phyloP scores from a whole-genome alignment of 495 filamentous ascomycete genomes.

The Penicillium crystallinum region DNA sequence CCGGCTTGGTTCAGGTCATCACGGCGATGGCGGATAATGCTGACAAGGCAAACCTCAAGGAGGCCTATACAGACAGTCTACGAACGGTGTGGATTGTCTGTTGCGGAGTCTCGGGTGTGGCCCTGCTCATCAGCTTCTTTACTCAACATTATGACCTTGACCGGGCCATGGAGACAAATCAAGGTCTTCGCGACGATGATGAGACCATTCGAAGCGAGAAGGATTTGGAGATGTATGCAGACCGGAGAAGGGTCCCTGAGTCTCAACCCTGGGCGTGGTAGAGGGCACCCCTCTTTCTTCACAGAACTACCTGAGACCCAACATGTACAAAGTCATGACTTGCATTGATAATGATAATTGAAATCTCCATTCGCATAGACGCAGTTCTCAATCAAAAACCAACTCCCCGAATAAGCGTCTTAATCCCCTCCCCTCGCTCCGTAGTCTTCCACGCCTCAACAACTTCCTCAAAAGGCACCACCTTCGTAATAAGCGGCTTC shows the following conservation, averaged over 20 bases:
- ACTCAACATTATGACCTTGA: conserved; percentile 52
- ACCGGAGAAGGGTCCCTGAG: background rate
- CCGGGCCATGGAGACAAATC: conserved; percentile 37
- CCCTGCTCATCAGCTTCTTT: conserved; percentile 43
- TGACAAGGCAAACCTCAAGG: conserved; percentile 40
- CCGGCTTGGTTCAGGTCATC: conserved; percentile 55
- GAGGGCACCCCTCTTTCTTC: background rate
- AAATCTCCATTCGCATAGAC: background rate
- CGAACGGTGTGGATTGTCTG: conserved; percentile 53
- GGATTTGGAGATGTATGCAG: conserved; percentile 13
- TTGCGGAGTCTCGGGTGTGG: conserved; percentile 48
- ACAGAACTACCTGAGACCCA: conserved; percentile 1
- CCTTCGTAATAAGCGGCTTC: too few relatives aligned
- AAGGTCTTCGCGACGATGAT: conserved; percentile 15
- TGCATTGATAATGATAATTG: conserved; percentile 1
- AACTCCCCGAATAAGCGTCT: conserved; percentile 67
- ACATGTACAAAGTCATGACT: conserved; percentile 9
- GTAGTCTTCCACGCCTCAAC: too few relatives aligned
- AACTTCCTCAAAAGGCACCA: too few relatives aligned
- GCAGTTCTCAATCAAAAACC: background rate
- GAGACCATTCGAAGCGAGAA: conserved; percentile 8
- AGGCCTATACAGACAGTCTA: conserved; percentile 52
- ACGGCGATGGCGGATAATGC: conserved; percentile 44
- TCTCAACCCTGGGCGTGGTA: conserved; percentile 18
- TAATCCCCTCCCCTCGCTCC: too few relatives aligned